These are phyloP conservation scores for Rosa rugosa DNA, from an alignment of 306 rosid species.

Conservation along the genomic window DNA sequence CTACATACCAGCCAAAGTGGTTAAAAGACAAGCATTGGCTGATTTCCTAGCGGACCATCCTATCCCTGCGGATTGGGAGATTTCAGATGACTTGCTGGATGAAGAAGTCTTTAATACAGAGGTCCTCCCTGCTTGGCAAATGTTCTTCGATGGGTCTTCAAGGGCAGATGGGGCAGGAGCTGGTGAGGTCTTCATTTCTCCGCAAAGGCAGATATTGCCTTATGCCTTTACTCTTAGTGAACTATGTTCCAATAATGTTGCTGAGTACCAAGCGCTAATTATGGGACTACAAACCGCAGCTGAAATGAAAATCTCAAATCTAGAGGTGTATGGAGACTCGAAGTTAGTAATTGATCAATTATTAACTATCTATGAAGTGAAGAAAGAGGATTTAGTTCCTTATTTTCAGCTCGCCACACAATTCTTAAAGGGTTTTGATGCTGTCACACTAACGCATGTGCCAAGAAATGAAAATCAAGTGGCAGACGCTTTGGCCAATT, in stretches of 20 bases:
- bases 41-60: background rate
- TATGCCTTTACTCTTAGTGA: no score
- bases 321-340: no score
- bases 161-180: background rate
- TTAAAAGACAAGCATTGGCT: background rate
- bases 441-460: no score
- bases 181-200: background rate
- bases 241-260: no score
- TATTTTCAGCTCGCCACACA: no score
- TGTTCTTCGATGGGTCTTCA: background rate
- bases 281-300: no score
- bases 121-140: background rate
- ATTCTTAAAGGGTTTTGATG: no score
- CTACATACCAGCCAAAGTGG: rapidly evolving
- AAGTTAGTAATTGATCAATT: no score
- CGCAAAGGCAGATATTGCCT: background rate
- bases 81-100: background rate
- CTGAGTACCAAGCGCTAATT: no score
- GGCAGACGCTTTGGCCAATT: background rate
- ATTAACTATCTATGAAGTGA: no score
- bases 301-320: no score
- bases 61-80: background rate
- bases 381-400: no score
- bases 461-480: background rate
- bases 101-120: background rate